phyloP scores from a whole-genome alignment of 306 rosid species.

The Delonix regia region DNA sequence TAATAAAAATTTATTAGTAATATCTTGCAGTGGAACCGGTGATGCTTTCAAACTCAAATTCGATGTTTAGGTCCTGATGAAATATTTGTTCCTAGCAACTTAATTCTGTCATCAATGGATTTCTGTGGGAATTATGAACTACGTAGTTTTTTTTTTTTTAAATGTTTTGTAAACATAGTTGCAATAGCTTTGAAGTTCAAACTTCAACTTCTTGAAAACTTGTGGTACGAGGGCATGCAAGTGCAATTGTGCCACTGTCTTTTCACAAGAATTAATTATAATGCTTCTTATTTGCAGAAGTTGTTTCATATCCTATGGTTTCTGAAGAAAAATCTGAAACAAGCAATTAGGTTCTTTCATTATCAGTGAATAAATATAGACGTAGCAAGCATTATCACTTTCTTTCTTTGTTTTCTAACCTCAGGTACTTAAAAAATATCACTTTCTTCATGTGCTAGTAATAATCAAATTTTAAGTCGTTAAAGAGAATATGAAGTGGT shows the following conservation, averaged over 20 bases:
- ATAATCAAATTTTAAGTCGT: neutral
- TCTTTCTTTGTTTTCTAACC: too few relatives aligned
- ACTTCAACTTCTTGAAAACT: conserved; percentile 75
- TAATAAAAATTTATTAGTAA: neutral
- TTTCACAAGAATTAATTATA: conserved; percentile 62
- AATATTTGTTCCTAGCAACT: too few relatives aligned
- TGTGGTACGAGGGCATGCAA: conserved; percentile 91
- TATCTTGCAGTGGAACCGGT: too few relatives aligned
- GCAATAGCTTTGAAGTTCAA: too few relatives aligned
- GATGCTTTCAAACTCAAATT: too few relatives aligned
- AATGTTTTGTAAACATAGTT: too few relatives aligned
- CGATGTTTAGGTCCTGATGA: too few relatives aligned
- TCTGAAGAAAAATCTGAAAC: neutral
- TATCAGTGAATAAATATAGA: neutral
- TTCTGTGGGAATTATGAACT: too few relatives aligned
- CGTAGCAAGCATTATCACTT: too few relatives aligned
- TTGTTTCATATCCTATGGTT: neutral
- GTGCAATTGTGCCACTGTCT: conserved; percentile 89
- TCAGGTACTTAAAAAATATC: too few relatives aligned
- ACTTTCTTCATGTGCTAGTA: neutral
- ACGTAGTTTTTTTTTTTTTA: too few relatives aligned
- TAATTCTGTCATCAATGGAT: too few relatives aligned
- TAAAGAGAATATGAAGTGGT: neutral
- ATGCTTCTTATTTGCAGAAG: neutral
- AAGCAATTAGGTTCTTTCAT: neutral